Percentiles rank a stretch among this genome's conserved stretches.
These are phyloP conservation scores for Paraphoma chrysanthemicola DNA, from an alignment of 2,329 filamentous ascomycete genomes.

Conservation along the genomic window DNA sequence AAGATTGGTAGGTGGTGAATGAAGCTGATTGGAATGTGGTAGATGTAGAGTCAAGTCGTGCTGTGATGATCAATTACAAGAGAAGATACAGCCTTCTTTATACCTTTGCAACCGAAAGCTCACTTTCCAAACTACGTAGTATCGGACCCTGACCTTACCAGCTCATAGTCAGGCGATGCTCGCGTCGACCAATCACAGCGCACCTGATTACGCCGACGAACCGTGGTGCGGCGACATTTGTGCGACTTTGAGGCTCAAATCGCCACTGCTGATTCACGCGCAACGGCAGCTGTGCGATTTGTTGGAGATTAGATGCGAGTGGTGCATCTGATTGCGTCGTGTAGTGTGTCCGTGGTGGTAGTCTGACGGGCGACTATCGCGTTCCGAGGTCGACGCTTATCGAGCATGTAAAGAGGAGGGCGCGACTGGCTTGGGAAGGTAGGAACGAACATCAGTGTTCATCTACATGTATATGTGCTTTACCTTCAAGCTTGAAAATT, in stretches of 20 bases:
- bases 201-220: constrained; percentile 35
- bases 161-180: constrained; percentile 27
- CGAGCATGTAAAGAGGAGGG: no score
- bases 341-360: neutral
- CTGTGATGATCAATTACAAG: neutral
- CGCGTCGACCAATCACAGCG: constrained; percentile 34
- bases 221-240: constrained; percentile 4
- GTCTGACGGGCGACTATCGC: neutral
- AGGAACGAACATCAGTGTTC: no score
- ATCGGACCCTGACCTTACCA: constrained; percentile 21
- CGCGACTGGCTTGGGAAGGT: no score
- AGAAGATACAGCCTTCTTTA: constrained; percentile 19
- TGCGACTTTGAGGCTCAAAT: constrained; percentile 16
- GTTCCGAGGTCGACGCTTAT: no score
- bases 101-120: constrained; percentile 14
- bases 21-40: no score
- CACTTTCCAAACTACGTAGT: constrained; percentile 16
- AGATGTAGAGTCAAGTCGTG: no score
- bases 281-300: constrained; percentile 27
- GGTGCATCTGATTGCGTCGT: constrained; percentile 16
- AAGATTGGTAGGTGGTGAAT: constrained; percentile 6
- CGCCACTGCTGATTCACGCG: constrained; percentile 33
- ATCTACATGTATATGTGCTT: no score
- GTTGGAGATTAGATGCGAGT: constrained; percentile 13
- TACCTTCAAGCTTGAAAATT: no score